Percentiles rank a stretch among this genome's conserved stretches.
Conservation (phyloP, 2,329 filamentous ascomycete genomes). For the Dactylellina leptospora region DNA sequence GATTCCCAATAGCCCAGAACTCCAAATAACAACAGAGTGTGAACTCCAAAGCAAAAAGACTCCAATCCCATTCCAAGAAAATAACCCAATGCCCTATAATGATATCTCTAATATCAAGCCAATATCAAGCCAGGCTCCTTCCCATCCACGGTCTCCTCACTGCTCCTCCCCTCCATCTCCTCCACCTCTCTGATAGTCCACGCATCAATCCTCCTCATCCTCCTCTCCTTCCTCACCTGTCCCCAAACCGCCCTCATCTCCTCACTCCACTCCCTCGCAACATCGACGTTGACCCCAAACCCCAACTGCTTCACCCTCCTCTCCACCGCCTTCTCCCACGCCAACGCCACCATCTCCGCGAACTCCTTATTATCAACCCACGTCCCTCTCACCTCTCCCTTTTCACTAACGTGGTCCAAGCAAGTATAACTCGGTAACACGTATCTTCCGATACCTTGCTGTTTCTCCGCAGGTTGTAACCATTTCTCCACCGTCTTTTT, state of each 20-base stretch:
- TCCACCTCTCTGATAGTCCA: slow-evolving; percentile 47
- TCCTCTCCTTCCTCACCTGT: slow-evolving; percentile 13
- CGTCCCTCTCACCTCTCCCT: slow-evolving; percentile 42
- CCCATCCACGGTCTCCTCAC: slow-evolving; percentile 18
- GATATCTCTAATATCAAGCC: no score
- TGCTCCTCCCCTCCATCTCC: slow-evolving; percentile 27
- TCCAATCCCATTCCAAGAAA: not conserved
- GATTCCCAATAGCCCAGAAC: no score
- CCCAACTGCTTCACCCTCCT: slow-evolving; percentile 34
- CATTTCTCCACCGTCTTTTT: slow-evolving; percentile 49
- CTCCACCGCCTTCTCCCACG: slow-evolving; percentile 50
- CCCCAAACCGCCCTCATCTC: slow-evolving; percentile 39
- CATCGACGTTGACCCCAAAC: slow-evolving; percentile 30
- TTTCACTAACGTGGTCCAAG: slow-evolving; percentile 40
- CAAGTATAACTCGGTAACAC: slow-evolving; percentile 40
- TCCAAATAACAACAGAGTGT: no score
- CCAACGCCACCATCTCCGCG: slow-evolving; percentile 47
- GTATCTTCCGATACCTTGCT: slow-evolving; percentile 41
- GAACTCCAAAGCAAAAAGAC: no score
- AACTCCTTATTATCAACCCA: slow-evolving; percentile 46
- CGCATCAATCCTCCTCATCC: slow-evolving; percentile 21
- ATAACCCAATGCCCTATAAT: no score
- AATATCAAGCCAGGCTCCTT: not conserved
- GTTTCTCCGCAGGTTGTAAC: slow-evolving; percentile 30
- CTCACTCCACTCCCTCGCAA: slow-evolving; percentile 48